Percentiles rank a stretch among this genome's conserved stretches.
Conservation (phyloP, 2,329 filamentous ascomycete species). For the Botrytis galanthina region DNA sequence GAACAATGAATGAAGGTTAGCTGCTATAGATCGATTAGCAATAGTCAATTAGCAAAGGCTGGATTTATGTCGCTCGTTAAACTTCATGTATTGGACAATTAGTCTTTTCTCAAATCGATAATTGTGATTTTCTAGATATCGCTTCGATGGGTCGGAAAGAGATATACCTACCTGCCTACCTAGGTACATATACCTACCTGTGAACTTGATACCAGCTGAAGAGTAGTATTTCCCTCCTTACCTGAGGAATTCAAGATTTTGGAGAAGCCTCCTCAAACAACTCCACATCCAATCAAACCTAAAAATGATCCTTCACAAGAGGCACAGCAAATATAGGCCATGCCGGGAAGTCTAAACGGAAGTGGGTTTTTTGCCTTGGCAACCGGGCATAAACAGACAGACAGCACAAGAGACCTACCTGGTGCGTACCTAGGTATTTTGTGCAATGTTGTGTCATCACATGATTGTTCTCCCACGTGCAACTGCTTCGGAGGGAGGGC, state of each 20-base stretch:
- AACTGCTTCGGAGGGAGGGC: background rate
- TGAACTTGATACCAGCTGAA: background rate
- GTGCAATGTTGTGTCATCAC: conserved; percentile 1
- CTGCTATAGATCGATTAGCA: background rate
- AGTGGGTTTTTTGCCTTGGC: conserved; percentile 4
- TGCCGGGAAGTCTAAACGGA: background rate
- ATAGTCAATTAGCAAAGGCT: background rate
- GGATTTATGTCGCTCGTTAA: background rate
- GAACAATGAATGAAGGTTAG: background rate
- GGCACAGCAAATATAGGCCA: background rate
- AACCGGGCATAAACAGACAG: background rate
- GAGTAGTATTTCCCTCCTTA: background rate
- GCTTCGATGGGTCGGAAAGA: background rate
- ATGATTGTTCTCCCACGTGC: conserved; percentile 13
- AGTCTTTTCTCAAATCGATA: background rate
- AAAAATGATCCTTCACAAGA: background rate
- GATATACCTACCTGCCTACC: background rate
- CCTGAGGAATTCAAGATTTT: background rate
- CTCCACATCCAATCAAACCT: conserved; percentile 10
- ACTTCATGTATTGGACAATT: background rate
- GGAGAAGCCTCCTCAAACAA: background rate
- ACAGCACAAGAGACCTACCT: background rate
- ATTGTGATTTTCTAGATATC: background rate
- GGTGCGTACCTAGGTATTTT: background rate
- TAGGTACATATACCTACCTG: background rate